phyloP scores from a whole-genome alignment of 495 filamentous ascomycete species.

The Penicillium longicatenatum region DNA sequence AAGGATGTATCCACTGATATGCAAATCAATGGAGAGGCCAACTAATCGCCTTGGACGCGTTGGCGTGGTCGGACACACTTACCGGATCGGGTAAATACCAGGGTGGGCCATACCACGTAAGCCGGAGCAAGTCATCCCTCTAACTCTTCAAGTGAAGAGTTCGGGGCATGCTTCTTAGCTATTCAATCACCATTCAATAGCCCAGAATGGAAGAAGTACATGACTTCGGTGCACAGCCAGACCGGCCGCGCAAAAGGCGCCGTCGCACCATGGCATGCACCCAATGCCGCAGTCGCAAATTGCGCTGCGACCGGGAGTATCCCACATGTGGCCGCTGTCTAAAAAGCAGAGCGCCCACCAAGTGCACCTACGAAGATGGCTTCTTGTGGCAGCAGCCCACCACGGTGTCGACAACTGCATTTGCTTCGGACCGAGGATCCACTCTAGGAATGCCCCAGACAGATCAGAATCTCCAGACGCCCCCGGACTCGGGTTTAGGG shows the following conservation, averaged over 20 bases:
- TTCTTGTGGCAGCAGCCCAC: constrained; percentile 51
- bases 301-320: constrained; percentile 68
- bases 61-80: constrained; percentile 16
- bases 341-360: constrained; percentile 48
- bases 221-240: constrained; percentile 15
- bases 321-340: constrained; percentile 64
- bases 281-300: constrained; percentile 66
- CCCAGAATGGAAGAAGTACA: constrained; percentile 19
- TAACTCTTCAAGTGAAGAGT: constrained; percentile 2
- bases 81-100: constrained; percentile 12
- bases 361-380: constrained; percentile 50
- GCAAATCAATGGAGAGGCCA: neutral
- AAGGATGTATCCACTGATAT: neutral
- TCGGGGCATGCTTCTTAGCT: constrained; percentile 7
- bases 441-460: constrained; percentile 20
- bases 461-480: constrained; percentile 32
- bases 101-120: constrained; percentile 19
- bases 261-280: constrained; percentile 46
- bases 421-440: constrained; percentile 32
- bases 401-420: constrained; percentile 34
- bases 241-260: constrained; percentile 44
- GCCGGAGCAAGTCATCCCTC: constrained; percentile 7
- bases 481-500: constrained; percentile 41
- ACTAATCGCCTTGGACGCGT: neutral
- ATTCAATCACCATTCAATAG: neutral